A percentile compares a stretch with the other conserved stretches of the same genome.
These are phyloP conservation scores for Plasmodium vivax DNA, from an alignment of 169 alveolate species.

Conservation along the genomic window DNA sequence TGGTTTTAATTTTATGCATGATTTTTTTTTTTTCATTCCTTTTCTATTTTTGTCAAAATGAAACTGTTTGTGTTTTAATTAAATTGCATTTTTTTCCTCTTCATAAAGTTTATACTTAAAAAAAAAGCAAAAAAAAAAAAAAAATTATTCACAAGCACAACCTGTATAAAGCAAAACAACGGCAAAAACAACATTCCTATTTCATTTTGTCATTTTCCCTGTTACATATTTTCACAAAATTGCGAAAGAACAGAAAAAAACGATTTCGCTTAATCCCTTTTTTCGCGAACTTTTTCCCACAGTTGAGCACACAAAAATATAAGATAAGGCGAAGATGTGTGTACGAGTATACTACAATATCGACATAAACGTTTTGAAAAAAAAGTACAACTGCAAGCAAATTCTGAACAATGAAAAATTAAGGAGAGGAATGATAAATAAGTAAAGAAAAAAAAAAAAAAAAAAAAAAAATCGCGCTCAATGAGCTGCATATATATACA, in stretches of 20 bases:
- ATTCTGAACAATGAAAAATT: slow-evolving; percentile 32
- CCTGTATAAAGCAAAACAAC: neutral
- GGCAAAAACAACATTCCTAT: neutral
- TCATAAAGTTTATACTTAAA: neutral
- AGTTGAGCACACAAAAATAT: neutral
- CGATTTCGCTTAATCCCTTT: neutral
- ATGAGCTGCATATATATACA: neutral
- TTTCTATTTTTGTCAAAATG: neutral
- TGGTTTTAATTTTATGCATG: neutral
- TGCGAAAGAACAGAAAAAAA: neutral
- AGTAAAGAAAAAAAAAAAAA: slow-evolving; percentile 12
- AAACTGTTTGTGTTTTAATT: neutral
- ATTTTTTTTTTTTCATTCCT: neutral
- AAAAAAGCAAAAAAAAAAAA: neutral
- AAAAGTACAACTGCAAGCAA: slow-evolving; percentile 14
- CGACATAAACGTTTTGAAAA: slow-evolving; percentile 23
- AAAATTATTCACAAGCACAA: neutral
- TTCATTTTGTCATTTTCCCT: neutral
- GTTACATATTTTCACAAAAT: neutral
- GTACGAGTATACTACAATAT: slow-evolving; percentile 42
- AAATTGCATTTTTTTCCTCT: neutral
- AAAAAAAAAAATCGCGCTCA: neutral
- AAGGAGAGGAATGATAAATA: slow-evolving; percentile 48
- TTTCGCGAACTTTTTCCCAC: neutral
- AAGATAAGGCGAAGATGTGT: slow-evolving; percentile 28